Percentiles rank a stretch among this genome's conserved stretches.
phyloP scores from a whole-genome alignment of 73 alveolate species.

The Paramecium pentaurelia region DNA sequence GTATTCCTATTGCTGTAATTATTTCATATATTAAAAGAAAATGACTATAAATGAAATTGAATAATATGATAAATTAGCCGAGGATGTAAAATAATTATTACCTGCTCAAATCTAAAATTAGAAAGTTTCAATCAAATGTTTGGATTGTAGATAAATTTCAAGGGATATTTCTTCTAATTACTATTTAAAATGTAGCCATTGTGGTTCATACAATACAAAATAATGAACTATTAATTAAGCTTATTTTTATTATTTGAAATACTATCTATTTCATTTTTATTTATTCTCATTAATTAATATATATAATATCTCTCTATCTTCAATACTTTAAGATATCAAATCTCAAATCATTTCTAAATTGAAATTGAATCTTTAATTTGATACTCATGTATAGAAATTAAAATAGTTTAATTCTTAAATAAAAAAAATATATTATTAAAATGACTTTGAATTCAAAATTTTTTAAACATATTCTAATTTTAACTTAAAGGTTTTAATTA shows the following conservation, averaged over 20 bases:
- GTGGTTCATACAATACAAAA: slow-evolving; percentile 39
- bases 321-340: no score
- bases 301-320: no score
- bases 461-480: not conserved
- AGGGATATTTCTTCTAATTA: not conserved
- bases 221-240: not conserved
- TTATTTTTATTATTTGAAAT: not conserved
- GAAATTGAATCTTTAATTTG: no score
- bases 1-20: not conserved
- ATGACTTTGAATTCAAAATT: not conserved
- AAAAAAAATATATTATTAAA: not conserved
- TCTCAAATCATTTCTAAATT: no score
- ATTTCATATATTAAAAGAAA: not conserved
- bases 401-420: not conserved
- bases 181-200: not conserved
- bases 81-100: not conserved
- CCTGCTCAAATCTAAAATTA: not conserved
- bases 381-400: not conserved
- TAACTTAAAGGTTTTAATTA: not conserved
- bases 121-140: not conserved
- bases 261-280: not conserved
- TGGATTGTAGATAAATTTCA: not conserved
- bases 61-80: not conserved
- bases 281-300: no score
- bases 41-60: not conserved